Base-by-base conservation (phyloP, 106 monocot genomes). In the Iris macrosiphon region DNA sequence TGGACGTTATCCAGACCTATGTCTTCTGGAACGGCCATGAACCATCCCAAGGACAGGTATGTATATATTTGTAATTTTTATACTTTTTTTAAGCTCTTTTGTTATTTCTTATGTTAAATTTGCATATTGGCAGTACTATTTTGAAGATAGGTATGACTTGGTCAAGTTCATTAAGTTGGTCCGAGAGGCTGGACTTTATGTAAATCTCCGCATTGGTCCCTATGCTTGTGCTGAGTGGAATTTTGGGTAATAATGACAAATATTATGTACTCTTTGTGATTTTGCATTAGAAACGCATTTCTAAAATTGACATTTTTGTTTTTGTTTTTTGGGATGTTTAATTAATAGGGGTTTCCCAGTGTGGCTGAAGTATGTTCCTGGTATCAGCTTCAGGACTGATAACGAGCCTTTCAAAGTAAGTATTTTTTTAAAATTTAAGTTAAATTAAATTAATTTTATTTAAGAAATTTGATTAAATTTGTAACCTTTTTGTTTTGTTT, bases 11-110 rank as follows among this genome's bases (percentile, higher is more conserved):
- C 43, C 73, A 86, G 43, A 86, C 86, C 1, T 80, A 86, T 30
- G 77, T 86, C 7, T 86, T 86, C 63, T 86, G 86, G 86, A 86
- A 86, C 37, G 49, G 57, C 6, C 86, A 86, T 21, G 80, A 86
- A 55, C 76, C 76, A 27, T 29, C 35, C 24, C 56, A 31, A 32
- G 65, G 70, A 4, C 59, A 76, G 65, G 76, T 76, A 57, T 18
- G 13, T 16, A 17, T 13, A 5, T 34, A 19, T 22, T 4, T 24
- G 2, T 8, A n/a, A 45, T 31, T 66, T 55, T 22, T 23, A 1
- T 30, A 20, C 7, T 58, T 39, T 39, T 41, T 40, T n/a, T 22
- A 17, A n/a, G n/a, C n/a, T 31, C 14, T 9, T 37, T 23, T 55
- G 12, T 30, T 22, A 45, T 7, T 31, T 17, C 31, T 12, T 26